Percentiles rank a stretch among this genome's conserved stretches.
Evolutionary conservation across 2,329 filamentous ascomycete genomes (phyloP).

Genomic region (Fusarium redolens): DNA sequence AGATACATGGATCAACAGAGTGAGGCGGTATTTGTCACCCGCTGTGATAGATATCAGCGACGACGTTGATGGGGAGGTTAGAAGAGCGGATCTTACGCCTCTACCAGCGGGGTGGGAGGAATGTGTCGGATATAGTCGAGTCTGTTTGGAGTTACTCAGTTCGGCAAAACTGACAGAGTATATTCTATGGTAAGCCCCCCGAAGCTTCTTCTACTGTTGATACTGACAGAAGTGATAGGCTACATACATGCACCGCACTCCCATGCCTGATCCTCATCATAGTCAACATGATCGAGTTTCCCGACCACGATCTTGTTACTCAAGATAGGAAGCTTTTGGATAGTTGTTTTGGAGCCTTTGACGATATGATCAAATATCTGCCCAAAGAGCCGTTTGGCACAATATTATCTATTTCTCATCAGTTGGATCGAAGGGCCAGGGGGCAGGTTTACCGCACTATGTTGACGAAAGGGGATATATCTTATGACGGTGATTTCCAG

Average conservation of each 20-base stretch:
- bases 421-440: conserved; percentile 30
- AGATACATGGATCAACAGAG: conserved; percentile 25
- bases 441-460: conserved; percentile 21
- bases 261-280: conserved; percentile 30
- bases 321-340: conserved; percentile 23
- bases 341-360: background rate
- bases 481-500: background rate
- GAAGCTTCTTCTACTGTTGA: accelerated
- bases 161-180: conserved; percentile 24
- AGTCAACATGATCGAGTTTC: conserved; percentile 40
- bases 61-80: conserved; percentile 14
- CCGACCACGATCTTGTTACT: background rate
- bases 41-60: conserved; percentile 31
- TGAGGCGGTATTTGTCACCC: conserved; percentile 23
- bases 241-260: conserved; percentile 29
- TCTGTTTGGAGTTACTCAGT: conserved; percentile 23
- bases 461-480: background rate
- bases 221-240: conserved; percentile 6
- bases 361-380: background rate
- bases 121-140: conserved; percentile 24
- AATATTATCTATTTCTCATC: conserved; percentile 21
- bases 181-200: conserved; percentile 17
- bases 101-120: conserved; percentile 30
- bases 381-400: conserved; percentile 6
- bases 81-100: conserved; percentile 20